Evolutionary conservation across 768 basidiomycete genomes (phyloP), one percentile per base, ranked within the genome.

Genomic region (Mycena olivaceomarginata): DNA sequence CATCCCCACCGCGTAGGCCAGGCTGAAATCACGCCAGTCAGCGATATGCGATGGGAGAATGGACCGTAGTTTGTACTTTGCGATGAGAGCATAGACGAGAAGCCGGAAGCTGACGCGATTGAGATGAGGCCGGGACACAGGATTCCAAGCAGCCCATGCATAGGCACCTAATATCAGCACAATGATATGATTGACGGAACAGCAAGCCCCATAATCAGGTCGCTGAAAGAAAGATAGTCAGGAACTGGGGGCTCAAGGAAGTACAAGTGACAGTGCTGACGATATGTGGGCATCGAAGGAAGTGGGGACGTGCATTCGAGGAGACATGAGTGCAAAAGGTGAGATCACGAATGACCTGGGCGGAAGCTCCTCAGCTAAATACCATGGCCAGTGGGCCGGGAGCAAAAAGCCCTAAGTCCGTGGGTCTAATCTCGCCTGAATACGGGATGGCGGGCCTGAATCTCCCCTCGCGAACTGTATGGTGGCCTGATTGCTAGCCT

Each of bases 41-140:
- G 41, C 8, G 48, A 12, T 41, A 20, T 13, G 18, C 5, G 22
- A 59, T 31, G 31, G 31, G 20, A 18, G 18, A 13, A 13, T 16
- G 40, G 18, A 31, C 18, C 7, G 7, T 53, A 53, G 51, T 53
- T 25, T 40, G 65, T 22, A 74, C 67, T 68, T 59, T 31, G 73
- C 56, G 20, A 67, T 48, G 59, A 74, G 31, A 31, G 31, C 31
- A 31, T 31, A 31, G 31, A 31, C 31, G 31, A 73, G 64, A 7
- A 73, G 72, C 11, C 72, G 62, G 53, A 73, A 73, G 72, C 72
- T 73, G 15, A 73, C 72, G 18, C 72, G 72, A 25, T 73, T 59
- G 48, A 73, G 72, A 51, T 65, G 48, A 9, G 43, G 48, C 4
- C 72, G 48, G 25, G 72, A 66, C 7, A 59, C 20, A 13, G 65